Evolutionary conservation across 208 protist species (phyloP).

Genomic region (Leishmania major): DNA sequence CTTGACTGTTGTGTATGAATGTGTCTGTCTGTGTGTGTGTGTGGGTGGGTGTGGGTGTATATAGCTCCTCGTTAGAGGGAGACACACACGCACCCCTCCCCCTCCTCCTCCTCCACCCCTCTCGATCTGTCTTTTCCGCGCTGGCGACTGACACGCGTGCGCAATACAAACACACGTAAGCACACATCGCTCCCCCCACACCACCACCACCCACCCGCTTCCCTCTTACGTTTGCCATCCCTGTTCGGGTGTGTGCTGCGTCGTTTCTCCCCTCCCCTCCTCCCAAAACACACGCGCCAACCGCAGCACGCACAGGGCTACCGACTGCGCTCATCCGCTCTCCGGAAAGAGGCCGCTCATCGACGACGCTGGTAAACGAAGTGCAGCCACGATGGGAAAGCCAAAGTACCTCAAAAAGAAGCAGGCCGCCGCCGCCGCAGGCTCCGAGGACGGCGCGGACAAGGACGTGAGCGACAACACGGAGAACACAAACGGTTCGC

Average conservation of each 20-base stretch:
- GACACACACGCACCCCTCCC: background rate
- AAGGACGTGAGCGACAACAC: constrained; percentile 27
- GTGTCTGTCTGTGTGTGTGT: background rate
- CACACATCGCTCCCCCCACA: background rate
- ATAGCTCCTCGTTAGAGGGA: background rate
- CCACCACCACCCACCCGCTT: background rate
- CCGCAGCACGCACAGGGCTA: background rate
- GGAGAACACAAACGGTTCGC: constrained; percentile 2
- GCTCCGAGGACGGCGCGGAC: constrained; percentile 21
- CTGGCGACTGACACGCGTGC: background rate
- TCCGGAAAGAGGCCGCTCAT: background rate
- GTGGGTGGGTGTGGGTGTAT: background rate
- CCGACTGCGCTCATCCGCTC: background rate
- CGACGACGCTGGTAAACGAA: too few relatives aligned
- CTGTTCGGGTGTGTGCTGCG: background rate
- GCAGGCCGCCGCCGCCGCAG: constrained; percentile 46
- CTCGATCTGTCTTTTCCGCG: background rate
- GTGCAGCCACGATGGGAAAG: constrained; percentile 57
- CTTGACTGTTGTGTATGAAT: background rate
- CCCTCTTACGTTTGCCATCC: background rate
- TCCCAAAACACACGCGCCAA: background rate
- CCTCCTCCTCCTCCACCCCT: background rate
- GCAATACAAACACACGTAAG: background rate
- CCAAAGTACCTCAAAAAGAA: constrained; percentile 89
- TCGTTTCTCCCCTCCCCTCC: background rate